Conservation (phyloP, 2,329 filamentous ascomycete species). For the Fusarium secorum region DNA sequence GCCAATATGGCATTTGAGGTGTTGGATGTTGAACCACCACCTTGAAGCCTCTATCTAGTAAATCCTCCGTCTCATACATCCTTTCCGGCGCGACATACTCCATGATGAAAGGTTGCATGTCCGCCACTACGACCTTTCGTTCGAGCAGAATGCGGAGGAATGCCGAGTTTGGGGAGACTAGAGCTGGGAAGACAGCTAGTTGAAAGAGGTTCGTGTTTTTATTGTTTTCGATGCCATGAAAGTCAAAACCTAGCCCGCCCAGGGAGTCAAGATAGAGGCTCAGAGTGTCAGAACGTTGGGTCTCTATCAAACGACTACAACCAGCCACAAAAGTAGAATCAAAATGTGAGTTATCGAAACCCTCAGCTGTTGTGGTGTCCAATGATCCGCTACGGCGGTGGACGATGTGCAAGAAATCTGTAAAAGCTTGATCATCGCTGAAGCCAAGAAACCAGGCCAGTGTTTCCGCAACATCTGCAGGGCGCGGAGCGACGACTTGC, state of each 20-base stretch:
- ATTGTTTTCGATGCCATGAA: too few species aligned
- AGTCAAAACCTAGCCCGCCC: rapidly evolving
- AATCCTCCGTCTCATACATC: too few species aligned
- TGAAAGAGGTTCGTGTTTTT: background rate
- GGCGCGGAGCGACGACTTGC: too few species aligned
- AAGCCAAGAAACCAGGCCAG: too few species aligned
- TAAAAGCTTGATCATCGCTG: too few species aligned
- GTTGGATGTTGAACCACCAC: background rate
- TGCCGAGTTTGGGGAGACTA: background rate
- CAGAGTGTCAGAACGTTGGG: background rate
- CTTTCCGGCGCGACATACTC: too few species aligned
- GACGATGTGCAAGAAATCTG: rapidly evolving
- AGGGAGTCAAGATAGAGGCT: rapidly evolving
- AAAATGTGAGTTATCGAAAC: too few species aligned
- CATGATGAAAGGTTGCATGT: background rate
- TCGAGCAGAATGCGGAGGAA: background rate
- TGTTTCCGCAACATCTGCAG: too few species aligned
- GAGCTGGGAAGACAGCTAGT: background rate
- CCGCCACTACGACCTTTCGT: background rate
- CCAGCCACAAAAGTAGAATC: background rate
- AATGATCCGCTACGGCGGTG: background rate
- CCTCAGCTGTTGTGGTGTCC: background rate
- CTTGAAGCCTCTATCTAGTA: too few species aligned
- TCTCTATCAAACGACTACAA: background rate
- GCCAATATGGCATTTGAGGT: background rate